A percentile compares a stretch with the other conserved stretches of the same genome.
Evolutionary conservation across 2,329 filamentous ascomycete species (phyloP).

Genomic region (Pseudopyricularia cyperi): DNA sequence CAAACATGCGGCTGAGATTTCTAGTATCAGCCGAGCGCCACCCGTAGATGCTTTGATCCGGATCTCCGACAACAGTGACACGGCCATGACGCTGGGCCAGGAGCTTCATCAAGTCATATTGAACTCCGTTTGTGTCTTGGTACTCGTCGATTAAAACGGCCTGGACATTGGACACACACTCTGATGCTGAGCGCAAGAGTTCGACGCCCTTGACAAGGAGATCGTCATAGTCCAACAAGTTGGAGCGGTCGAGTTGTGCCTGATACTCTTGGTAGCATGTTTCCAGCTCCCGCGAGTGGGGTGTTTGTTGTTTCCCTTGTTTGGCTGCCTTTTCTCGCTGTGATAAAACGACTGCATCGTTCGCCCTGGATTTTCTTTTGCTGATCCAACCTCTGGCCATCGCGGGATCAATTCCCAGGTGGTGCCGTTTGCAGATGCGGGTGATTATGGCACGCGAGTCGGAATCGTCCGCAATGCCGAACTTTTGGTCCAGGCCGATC

Average conservation of each 20-base stretch:
- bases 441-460: conserved; percentile 72
- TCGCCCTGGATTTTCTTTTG: conserved; percentile 40
- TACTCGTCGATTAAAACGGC: conserved; percentile 93
- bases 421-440: conserved; percentile 66
- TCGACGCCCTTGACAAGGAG: conserved; percentile 73
- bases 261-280: conserved; percentile 66
- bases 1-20: conserved; percentile 69
- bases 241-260: conserved; percentile 57
- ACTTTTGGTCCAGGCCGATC: conserved; percentile 71
- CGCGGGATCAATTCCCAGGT: conserved; percentile 55
- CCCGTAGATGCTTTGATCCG: conserved; percentile 95
- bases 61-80: conserved; percentile 94
- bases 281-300: conserved; percentile 50
- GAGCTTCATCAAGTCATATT: conserved; percentile 87
- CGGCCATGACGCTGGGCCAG: conserved; percentile 59
- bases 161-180: conserved; percentile 80
- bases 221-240: conserved; percentile 89
- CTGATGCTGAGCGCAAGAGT: conserved; percentile 58
- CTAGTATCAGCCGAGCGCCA: conserved; percentile 88
- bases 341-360: conserved; percentile 29
- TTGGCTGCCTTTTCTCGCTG: conserved; percentile 27
- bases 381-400: conserved; percentile 65
- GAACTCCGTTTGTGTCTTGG: conserved; percentile 89
- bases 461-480: conserved; percentile 77
- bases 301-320: conserved; percentile 14